Evolutionary conservation across 345 rosid species (phyloP).

Genomic region (Euphorbia pulcherrima): DNA sequence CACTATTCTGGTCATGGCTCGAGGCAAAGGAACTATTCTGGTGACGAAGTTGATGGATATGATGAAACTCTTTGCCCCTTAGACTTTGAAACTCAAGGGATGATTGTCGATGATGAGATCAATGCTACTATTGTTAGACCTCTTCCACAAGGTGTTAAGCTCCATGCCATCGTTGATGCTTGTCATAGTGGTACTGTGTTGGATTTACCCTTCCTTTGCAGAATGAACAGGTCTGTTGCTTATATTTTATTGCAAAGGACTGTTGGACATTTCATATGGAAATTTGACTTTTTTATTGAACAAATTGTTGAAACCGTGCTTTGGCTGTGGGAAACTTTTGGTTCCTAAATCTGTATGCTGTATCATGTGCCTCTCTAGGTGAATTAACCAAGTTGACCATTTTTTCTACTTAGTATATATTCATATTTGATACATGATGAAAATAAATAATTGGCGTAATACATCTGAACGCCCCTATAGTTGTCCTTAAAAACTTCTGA

Average conservation of each 20-base stretch:
- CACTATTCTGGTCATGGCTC: conserved; percentile 91
- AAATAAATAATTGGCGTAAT: too few species aligned
- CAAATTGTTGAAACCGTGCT: neutral
- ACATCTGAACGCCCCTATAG: too few species aligned
- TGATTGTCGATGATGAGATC: conserved; percentile 89
- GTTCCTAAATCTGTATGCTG: neutral
- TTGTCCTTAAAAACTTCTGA: too few species aligned
- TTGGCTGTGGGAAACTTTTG: neutral
- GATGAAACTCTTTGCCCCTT: conserved; percentile 86
- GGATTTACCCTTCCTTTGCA: conserved; percentile 75
- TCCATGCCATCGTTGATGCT: conserved; percentile 76
- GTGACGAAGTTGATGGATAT: conserved; percentile 83
- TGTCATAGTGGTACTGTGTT: conserved; percentile 89
- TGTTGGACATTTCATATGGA: neutral
- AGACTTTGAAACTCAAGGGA: conserved; percentile 92
- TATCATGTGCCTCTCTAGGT: neutral
- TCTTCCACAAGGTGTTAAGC: conserved; percentile 68
- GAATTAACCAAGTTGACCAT: neutral
- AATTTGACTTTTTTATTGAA: neutral
- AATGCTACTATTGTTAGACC: conserved; percentile 71
- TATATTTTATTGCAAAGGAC: neutral
- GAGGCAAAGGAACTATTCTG: conserved; percentile 60
- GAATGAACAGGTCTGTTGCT: conserved; percentile 62
- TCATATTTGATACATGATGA: neutral
- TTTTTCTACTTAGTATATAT: neutral